Evolutionary conservation across 805 yeast species (phyloP).

Genomic region (Lipomyces sp.): DNA sequence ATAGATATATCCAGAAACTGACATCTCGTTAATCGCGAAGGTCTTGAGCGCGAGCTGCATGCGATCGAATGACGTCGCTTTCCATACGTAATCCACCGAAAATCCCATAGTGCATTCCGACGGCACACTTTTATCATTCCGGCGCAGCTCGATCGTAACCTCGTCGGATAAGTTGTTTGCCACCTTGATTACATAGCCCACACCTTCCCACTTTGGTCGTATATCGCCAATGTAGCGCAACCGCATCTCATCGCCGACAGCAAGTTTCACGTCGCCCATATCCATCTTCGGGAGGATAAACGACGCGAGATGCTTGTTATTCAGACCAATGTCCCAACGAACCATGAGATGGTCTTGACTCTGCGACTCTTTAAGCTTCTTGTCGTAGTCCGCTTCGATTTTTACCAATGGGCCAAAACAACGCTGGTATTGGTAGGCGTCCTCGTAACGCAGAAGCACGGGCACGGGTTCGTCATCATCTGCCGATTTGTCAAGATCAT

Average conservation of each 20-base stretch:
- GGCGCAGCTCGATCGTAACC: conserved; percentile 64
- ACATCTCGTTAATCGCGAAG: conserved; percentile 67
- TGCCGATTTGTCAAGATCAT: conserved; percentile 55
- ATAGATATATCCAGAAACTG: conserved; percentile 71
- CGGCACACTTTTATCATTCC: conserved; percentile 45
- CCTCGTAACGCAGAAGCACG: conserved; percentile 69
- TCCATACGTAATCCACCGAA: conserved; percentile 87
- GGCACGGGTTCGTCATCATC: conserved; percentile 62
- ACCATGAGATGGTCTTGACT: conserved; percentile 70
- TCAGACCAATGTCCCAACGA: conserved; percentile 67
- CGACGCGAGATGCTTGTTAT: conserved; percentile 63
- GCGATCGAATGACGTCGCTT: conserved; percentile 74
- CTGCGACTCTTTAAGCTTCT: conserved; percentile 68
- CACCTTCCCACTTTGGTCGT: conserved; percentile 65
- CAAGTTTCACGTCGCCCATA: conserved; percentile 57
- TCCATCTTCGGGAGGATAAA: conserved; percentile 69
- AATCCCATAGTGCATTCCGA: conserved; percentile 61
- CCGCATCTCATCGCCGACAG: conserved; percentile 80
- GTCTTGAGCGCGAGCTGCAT: conserved; percentile 73
- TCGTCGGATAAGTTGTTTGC: conserved; percentile 67
- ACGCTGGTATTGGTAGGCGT: conserved; percentile 81
- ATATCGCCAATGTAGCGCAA: conserved; percentile 58
- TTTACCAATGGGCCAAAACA: conserved; percentile 80
- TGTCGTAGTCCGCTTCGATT: conserved; percentile 78
- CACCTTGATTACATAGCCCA: conserved; percentile 66